phyloP scores from a whole-genome alignment of 495 filamentous ascomycete species.

The Penicillium cataractarum region DNA sequence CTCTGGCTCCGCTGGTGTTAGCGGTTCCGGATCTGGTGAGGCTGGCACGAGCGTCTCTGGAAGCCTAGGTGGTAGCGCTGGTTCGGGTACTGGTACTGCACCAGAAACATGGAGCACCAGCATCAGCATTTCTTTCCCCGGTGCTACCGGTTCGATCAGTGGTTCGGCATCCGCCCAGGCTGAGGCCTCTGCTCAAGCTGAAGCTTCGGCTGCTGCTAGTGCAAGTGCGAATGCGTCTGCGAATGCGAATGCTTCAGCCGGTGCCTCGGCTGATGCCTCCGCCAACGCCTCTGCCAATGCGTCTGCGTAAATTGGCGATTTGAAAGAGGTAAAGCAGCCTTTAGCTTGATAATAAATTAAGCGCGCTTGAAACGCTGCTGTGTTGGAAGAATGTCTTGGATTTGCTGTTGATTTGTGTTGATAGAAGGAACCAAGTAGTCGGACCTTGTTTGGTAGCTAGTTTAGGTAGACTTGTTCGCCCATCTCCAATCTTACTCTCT shows the following conservation, averaged over 20 bases:
- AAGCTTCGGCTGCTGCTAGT: slow-evolving; percentile 10
- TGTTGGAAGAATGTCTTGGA: background rate
- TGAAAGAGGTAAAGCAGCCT: background rate
- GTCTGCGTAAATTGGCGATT: slow-evolving; percentile 1
- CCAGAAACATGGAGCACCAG: slow-evolving; percentile 16
- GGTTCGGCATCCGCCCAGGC: slow-evolving; percentile 7
- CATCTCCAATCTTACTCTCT: too few relatives aligned
- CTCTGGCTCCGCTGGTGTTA: slow-evolving; percentile 18
- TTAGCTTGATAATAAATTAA: background rate
- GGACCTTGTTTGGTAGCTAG: too few relatives aligned
- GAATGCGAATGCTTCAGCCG: too few relatives aligned
- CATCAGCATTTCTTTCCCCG: slow-evolving; percentile 13
- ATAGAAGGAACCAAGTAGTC: too few relatives aligned
- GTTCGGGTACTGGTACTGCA: slow-evolving; percentile 14
- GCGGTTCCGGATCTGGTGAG: slow-evolving; percentile 24
- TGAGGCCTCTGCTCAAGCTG: slow-evolving; percentile 4
- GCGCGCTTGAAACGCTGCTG: background rate
- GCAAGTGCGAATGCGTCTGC: slow-evolving; percentile 11
- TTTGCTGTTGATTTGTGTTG: slow-evolving; percentile 17
- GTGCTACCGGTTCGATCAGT: slow-evolving; percentile 14
- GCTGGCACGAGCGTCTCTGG: slow-evolving; percentile 9
- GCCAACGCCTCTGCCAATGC: slow-evolving; percentile 13
- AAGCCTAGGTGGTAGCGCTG: background rate
- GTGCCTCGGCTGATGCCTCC: slow-evolving; percentile 13
- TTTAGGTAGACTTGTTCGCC: too few relatives aligned